phyloP scores from a whole-genome alignment of 192 early-diverging fungal genomes.

The Backusella westeae region DNA sequence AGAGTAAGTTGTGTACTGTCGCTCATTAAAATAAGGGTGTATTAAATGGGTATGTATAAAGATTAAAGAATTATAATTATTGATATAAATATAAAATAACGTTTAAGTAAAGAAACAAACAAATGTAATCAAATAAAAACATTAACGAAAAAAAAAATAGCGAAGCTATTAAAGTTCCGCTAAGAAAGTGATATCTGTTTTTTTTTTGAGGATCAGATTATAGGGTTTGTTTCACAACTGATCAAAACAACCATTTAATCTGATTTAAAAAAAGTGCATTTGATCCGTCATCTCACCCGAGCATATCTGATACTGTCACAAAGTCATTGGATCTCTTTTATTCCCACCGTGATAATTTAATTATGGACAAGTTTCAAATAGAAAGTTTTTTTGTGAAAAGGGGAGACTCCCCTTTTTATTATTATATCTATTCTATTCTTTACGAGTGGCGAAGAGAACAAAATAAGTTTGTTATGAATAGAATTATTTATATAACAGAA shows the following conservation, averaged over 20 bases:
- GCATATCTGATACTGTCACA: neutral
- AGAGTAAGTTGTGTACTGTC: neutral
- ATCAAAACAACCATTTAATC: neutral
- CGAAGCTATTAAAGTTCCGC: neutral
- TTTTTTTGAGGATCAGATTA: neutral
- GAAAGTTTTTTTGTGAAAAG: neutral
- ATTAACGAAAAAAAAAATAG: neutral
- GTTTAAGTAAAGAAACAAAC: slow-evolving; percentile 1
- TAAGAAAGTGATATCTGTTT: too few species aligned
- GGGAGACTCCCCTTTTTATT: neutral
- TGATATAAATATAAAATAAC: neutral
- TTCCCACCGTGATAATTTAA: neutral
- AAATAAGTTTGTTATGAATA: neutral
- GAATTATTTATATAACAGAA: neutral
- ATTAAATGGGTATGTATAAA: neutral
- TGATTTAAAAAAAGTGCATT: neutral
- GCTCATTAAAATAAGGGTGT: neutral
- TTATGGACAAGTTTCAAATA: slow-evolving; percentile 3
- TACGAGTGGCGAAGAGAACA: neutral
- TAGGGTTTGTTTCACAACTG: neutral
- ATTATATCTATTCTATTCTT: neutral
- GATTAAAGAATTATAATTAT: neutral
- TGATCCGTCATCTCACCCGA: neutral
- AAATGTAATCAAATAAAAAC: slow-evolving; percentile 3
- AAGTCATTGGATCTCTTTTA: neutral